phyloP scores from a whole-genome alignment of 2,329 filamentous ascomycete species.

The Ophiostoma montium region DNA sequence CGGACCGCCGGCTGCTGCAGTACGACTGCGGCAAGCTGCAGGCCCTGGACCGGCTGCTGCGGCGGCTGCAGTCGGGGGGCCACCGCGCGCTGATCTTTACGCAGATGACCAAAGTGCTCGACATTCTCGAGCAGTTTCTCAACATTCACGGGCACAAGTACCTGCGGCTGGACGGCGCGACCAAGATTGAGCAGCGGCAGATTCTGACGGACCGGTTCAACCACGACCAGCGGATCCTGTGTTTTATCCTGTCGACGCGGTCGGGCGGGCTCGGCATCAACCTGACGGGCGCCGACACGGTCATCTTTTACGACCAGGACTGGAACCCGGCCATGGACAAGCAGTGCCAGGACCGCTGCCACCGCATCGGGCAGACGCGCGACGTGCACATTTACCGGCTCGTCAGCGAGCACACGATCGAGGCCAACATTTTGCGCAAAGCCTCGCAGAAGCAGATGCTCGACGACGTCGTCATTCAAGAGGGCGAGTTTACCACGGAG shows the following conservation, averaged over 20 bases:
- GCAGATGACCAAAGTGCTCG: constrained; percentile 97
- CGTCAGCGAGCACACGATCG: constrained; percentile 85
- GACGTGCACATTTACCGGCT: constrained; percentile 97
- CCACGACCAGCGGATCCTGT: constrained; percentile 78
- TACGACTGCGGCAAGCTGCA: constrained; percentile 98
- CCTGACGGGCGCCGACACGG: constrained; percentile 87
- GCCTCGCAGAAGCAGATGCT: constrained; percentile 96
- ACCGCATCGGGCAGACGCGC: constrained; percentile 92
- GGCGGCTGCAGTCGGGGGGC: constrained; percentile 74
- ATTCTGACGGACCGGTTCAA: constrained; percentile 96
- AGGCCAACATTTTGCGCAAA: constrained; percentile 93
- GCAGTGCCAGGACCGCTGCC: constrained; percentile 93
- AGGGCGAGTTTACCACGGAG: constrained; percentile 94
- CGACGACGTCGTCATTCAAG: constrained; percentile 95
- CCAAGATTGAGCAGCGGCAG: constrained; percentile 89
- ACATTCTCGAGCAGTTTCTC: constrained; percentile 93
- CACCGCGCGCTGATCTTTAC: constrained; percentile 97
- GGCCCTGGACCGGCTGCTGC: constrained; percentile 70
- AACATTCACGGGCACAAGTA: constrained; percentile 98
- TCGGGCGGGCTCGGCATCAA: constrained; percentile 95
- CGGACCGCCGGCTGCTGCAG: constrained; percentile 87
- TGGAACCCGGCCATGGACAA: constrained; percentile 99
- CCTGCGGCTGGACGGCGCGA: constrained; percentile 87
- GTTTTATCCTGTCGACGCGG: constrained; percentile 88
- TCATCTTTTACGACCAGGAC: constrained; percentile 97